These are phyloP conservation scores for Talaromyces thailandensis DNA, from an alignment of 495 filamentous ascomycete species.

Conservation along the genomic window DNA sequence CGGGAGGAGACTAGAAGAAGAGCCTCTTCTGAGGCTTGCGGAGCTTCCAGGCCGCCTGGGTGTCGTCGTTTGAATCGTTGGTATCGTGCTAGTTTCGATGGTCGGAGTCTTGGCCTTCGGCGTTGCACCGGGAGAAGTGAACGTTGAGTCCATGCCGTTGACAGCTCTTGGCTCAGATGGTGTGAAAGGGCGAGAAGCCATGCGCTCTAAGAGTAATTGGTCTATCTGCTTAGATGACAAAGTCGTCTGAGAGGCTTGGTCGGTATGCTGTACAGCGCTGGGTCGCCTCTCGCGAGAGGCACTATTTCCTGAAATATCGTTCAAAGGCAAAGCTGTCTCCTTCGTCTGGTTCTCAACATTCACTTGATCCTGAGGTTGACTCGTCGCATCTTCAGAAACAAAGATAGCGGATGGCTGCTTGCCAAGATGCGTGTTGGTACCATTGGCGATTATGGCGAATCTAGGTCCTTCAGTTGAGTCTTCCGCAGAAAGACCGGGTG, in stretches of 20 bases:
- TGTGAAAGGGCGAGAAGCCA: slow-evolving; percentile 18
- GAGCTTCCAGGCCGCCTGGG: slow-evolving; percentile 59
- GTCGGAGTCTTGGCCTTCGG: slow-evolving; percentile 27
- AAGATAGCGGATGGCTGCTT: slow-evolving; percentile 14
- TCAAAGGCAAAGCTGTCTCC: slow-evolving; percentile 23
- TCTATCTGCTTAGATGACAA: slow-evolving; percentile 67
- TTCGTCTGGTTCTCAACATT: slow-evolving; percentile 26
- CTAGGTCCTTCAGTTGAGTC: slow-evolving; percentile 1
- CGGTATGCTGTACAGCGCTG: slow-evolving; percentile 32
- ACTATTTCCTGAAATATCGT: slow-evolving; percentile 36
- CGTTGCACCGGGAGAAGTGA: slow-evolving; percentile 28
- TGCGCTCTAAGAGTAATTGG: slow-evolving; percentile 46
- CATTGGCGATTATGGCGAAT: slow-evolving; percentile 1
- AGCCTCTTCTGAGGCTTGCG: slow-evolving; percentile 47
- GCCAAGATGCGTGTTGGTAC: slow-evolving; percentile 13
- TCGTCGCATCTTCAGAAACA: slow-evolving; percentile 48
- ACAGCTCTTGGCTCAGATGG: slow-evolving; percentile 10
- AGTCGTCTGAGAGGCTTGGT: slow-evolving; percentile 66
- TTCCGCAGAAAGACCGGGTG: slow-evolving; percentile 13
- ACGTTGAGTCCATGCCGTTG: slow-evolving; percentile 2
- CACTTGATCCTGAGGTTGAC: slow-evolving; percentile 30
- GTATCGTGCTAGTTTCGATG: slow-evolving; percentile 26
- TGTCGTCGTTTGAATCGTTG: slow-evolving; percentile 17
- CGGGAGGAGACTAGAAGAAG: slow-evolving; percentile 43
- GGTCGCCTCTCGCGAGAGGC: slow-evolving; percentile 25